phyloP scores from a whole-genome alignment of 2,329 filamentous ascomycete species.

The Pleoardoris graminearum region DNA sequence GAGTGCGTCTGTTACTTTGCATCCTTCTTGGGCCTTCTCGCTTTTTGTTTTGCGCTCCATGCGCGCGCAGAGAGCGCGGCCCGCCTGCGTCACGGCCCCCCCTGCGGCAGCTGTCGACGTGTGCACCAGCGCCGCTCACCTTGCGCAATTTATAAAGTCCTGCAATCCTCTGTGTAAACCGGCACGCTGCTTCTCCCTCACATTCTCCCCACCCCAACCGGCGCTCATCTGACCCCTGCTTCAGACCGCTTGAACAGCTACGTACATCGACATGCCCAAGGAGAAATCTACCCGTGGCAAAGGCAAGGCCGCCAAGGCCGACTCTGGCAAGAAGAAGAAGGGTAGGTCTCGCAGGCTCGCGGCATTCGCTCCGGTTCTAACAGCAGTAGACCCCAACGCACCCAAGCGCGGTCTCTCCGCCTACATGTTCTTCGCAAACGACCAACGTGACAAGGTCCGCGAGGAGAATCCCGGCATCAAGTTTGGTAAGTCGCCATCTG shows the following conservation, averaged over 20 bases:
- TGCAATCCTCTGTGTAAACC: conserved; percentile 3
- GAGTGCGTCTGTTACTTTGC: conserved; percentile 32
- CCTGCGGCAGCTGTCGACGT: conserved; percentile 13
- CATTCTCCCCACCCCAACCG: conserved; percentile 2
- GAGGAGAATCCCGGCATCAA: conserved; percentile 98
- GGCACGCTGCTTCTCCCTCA: conserved; percentile 1
- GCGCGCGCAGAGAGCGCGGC: conserved; percentile 24
- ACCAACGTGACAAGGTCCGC: conserved; percentile 96
- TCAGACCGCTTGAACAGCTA: conserved; percentile 14
- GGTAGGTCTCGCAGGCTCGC: conserved; percentile 50
- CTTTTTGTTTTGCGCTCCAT: conserved; percentile 38
- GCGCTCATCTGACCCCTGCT: conserved; percentile 9
- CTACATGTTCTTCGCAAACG: conserved; percentile 99
- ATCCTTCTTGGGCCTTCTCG: conserved; percentile 30
- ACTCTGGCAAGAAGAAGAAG: conserved; percentile 71
- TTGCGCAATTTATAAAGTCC: too few species aligned
- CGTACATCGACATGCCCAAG: conserved; percentile 64
- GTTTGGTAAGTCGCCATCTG: conserved; percentile 67
- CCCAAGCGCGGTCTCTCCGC: conserved; percentile 99
- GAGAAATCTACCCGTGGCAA: conserved; percentile 66
- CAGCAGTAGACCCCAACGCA: conserved; percentile 79
- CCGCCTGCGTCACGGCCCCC: conserved; percentile 22
- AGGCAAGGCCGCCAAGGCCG: conserved; percentile 59
- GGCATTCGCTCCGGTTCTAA: neutral
- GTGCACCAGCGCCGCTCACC: neutral